Base-by-base conservation (phyloP, 108 stramenopile genomes). In the Phaeodactylum tricornutum region DNA sequence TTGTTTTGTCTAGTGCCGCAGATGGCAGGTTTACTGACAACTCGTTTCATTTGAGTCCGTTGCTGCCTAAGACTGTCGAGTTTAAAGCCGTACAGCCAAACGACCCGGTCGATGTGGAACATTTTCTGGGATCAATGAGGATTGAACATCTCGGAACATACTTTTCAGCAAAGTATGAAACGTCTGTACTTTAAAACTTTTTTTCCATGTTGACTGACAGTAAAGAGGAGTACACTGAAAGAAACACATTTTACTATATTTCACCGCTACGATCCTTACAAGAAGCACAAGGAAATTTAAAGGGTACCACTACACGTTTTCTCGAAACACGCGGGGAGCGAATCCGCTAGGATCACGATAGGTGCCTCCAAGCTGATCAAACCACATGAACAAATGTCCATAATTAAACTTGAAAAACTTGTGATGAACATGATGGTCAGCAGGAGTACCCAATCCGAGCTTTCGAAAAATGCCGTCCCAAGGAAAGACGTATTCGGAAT, bases 371-470 rank as follows among this genome's bases (percentile, higher is more conserved):
- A 86, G 29, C 61, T 57, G 52, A 79, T 96, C 96, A 59, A 79
- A 92, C 87, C 89, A 91, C 79, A 90, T 87, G 71, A 95, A 92
- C 50, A 92, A 75, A 67, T 97, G 96, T 20, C 96, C 93, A 58
- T 75, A 94, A 62, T 97, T 97, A 57, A 73, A 92, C 49, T 80
- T 84, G 81, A 93, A 97, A 56, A 92, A 65, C 46, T 78, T 85
- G 59, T 97, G 96, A 67, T 97, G 96, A n/a, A 92, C 88, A 58
- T 92, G 88, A 75, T 97, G 96, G 66, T 94, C 89, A 5, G 74
- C 87, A 6, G 87, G 68, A 22, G 93, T 95, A 0, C 93, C 93
- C 34, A 95, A 71, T 8, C 89, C 90, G 22, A 92, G 32, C 3
- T 3, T 22, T 2, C 78, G 78, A 66, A 92, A 92, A 15, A 81